Base-by-base conservation (phyloP, 2,329 filamentous ascomycete species). In the Monilinia polystroma region DNA sequence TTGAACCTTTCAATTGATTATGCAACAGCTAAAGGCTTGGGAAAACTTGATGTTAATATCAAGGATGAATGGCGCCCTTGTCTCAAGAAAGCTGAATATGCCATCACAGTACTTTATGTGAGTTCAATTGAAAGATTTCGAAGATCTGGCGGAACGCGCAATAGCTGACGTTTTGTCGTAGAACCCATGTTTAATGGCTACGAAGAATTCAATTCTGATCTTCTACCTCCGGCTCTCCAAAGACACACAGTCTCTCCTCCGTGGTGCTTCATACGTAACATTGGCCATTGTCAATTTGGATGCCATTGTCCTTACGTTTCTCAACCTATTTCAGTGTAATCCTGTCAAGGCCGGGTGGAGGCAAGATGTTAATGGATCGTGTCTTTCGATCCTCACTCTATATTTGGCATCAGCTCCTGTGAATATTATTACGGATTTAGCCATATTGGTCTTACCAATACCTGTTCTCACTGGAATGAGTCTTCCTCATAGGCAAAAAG, bases 351-450 rank as follows among this genome's bases (percentile, higher is more conserved):
- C 91, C 35, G 89, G 87, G 16, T 96, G 91, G 80, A 63, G 66
- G 12, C 70, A 73, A 4, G 65, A 26, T 43, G 16, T 3, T 1
- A 72, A 79, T 4, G 73, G 73, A 16, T 76, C 78, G 26, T 88
- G 86, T 57, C 56, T 74, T 3, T 72, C 71, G 0, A 86, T 89
- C 63, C 81, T 90, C 69, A 88, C 85, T 6, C 80, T 90, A 51
- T 90, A 89, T 73, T 82, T 90, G 3, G 87, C 86, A 29, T 94
- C 93, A 6, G 90, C 93, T 0, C 93, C 94, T 0, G 86, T 97
- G 75, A 97, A 97, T 79, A 91, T 97, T 72, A 89, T 96, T 69
- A 96, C 93, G 26, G 93, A 97, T 75, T 81, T 97, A 66, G 91
- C 91, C 54, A 92, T 97, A 62, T 82, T 98, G 41, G 89, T 95